Evolutionary conservation across 768 basidiomycete species (phyloP).

Genomic region (Coprinopsis marcescibilis): DNA sequence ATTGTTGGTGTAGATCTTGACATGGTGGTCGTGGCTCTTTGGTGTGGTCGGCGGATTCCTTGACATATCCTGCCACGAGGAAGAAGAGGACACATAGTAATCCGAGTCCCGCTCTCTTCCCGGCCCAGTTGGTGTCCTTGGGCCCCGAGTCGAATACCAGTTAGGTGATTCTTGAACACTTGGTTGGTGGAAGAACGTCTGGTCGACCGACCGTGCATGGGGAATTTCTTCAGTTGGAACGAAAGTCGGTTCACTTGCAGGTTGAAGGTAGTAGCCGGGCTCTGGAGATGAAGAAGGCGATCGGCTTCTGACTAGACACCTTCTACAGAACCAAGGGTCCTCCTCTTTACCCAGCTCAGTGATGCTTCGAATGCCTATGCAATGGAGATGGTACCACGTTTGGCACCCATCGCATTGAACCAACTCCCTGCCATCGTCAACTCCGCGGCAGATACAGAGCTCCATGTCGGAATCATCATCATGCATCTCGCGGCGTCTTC

Average conservation of each 20-base stretch:
- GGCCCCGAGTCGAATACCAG: slow-evolving; percentile 44
- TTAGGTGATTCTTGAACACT: slow-evolving; percentile 52
- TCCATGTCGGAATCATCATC: slow-evolving; percentile 42
- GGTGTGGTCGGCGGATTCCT: slow-evolving; percentile 53
- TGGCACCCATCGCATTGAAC: slow-evolving; percentile 81
- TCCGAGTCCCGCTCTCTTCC: slow-evolving; percentile 19
- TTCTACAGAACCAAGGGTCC: slow-evolving; percentile 72
- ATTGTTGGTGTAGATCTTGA: slow-evolving; percentile 27
- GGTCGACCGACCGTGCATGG: slow-evolving; percentile 38
- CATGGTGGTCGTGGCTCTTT: slow-evolving; percentile 31
- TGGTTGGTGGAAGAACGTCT: slow-evolving; percentile 54
- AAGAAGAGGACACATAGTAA: slow-evolving; percentile 15
- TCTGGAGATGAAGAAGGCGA: slow-evolving; percentile 37
- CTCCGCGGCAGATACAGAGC: slow-evolving; percentile 61
- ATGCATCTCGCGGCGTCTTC: slow-evolving; percentile 27
- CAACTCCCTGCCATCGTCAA: slow-evolving; percentile 65
- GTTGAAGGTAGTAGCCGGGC: slow-evolving; percentile 14
- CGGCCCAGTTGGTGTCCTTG: slow-evolving; percentile 45
- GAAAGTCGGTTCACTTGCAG: slow-evolving; percentile 56
- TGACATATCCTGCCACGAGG: slow-evolving; percentile 46
- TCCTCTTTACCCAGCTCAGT: slow-evolving; percentile 68
- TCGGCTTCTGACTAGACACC: slow-evolving; percentile 42
- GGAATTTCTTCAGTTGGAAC: slow-evolving; percentile 57
- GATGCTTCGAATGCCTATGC: slow-evolving; percentile 64
- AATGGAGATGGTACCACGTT: slow-evolving; percentile 78